These are phyloP conservation scores for Thraustotheca clavata DNA, from an alignment of 352 stramenopile genomes.

Conservation along the genomic window DNA sequence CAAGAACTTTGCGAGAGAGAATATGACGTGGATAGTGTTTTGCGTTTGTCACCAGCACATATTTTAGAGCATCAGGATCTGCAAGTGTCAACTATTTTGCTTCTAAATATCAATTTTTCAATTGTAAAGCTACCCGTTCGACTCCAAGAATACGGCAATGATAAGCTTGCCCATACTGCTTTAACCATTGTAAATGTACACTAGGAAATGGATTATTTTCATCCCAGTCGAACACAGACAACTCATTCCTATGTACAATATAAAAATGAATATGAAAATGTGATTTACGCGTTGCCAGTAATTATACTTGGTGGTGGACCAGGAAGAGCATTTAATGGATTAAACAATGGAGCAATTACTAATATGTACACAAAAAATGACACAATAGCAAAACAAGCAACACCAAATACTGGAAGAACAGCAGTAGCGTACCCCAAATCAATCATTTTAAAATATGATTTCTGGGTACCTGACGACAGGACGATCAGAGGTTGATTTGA, in stretches of 20 bases:
- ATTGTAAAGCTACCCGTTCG: neutral
- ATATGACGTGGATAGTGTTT: neutral
- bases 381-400: no score
- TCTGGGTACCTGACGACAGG: no score
- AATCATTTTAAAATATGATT: no score
- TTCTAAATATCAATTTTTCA: neutral
- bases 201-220: neutral
- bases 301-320: neutral
- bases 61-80: constrained; percentile 3
- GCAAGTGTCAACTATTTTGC: neutral
- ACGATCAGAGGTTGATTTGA: no score
- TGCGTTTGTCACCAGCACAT: neutral
- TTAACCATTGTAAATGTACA: neutral
- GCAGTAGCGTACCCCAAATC: no score
- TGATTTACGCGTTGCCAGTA: neutral
- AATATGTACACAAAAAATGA: no score
- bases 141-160: neutral
- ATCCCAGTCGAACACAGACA: neutral
- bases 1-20: neutral
- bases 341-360: no score
- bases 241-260: neutral
- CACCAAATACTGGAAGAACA: no score
- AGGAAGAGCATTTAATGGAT: neutral
- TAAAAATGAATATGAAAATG: neutral
- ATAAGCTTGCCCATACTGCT: neutral